A percentile compares a stretch with the other conserved stretches of the same genome.
Conservation (phyloP, 768 basidiomycete species). For the Mrakia hoshinonis region DNA sequence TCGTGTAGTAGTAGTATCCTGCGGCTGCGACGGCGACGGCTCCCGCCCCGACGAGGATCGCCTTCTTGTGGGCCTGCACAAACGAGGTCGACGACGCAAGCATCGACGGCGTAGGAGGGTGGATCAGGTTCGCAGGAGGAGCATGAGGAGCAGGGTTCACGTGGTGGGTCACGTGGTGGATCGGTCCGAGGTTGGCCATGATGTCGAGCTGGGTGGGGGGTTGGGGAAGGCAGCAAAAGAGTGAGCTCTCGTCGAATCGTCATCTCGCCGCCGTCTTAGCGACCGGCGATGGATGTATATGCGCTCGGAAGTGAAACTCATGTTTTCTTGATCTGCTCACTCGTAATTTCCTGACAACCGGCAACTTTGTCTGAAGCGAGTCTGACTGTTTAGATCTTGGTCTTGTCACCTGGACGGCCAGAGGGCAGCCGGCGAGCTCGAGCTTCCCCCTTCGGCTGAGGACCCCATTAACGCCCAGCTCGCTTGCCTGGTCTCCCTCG, state of each 20-base stretch:
- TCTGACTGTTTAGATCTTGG: no score
- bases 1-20: conserved; percentile 24
- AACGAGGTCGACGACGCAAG: conserved; percentile 4
- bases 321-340: no score
- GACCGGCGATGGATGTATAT: background rate
- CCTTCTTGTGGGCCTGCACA: conserved; percentile 17
- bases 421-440: no score
- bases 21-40: conserved; percentile 9
- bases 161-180: conserved; percentile 10
- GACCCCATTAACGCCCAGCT: no score
- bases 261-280: no score
- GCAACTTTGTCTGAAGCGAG: no score
- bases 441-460: no score
- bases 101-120: background rate
- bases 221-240: background rate
- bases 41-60: conserved; percentile 8
- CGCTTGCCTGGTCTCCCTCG: background rate
- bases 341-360: no score
- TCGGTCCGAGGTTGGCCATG: conserved; percentile 11
- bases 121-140: conserved; percentile 6
- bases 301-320: no score
- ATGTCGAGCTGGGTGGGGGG: background rate
- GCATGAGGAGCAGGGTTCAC: conserved; percentile 4
- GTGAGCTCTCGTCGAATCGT: background rate
- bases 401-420: no score